Base-by-base conservation (phyloP, 2,329 filamentous ascomycete genomes). In the Aspergillus sp. region DNA sequence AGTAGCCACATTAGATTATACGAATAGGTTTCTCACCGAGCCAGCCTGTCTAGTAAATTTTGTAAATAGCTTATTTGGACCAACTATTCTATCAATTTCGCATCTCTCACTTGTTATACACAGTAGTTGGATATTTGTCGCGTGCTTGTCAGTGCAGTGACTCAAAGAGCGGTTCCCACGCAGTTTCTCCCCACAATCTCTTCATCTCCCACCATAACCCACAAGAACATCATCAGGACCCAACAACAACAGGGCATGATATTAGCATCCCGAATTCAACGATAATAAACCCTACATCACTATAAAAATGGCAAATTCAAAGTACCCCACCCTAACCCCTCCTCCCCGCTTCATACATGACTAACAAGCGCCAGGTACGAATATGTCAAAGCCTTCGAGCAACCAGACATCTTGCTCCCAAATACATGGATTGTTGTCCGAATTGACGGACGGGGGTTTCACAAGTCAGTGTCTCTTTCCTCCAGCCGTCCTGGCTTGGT, bases 401-500 rank as follows among this genome's bases (percentile, higher is more conserved):
- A 90, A 70, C 79, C 87, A 6, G 92, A 97, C 70, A 77, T 77
- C 47, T 79, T 99, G 41, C 82, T 98, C 21, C 91, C 88, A 54
- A 96, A 96, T 71, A 98, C 93, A 25, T 99, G 93, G 92, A 89
- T 98, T 56, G 91, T 98, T 19, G 87, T 99, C 56, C 88, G 95
- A 59, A 88, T 99, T 68, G 95, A 99, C 76, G 95, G 95, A 23
- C 84, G 93, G 63, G 93, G 92, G 17, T 99, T 99, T 76, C 95
- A 93, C 68, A 97, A 96, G 91, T 96, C 79, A 71, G 75, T 54
- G 8, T 11, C 14, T 19, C 15, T 12, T 9, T 31, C 25, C 15
- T 19, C 70, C 25, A 17, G 21, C 15, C 9, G 19, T 19, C 23
- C 43, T 27, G 11, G 7, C 17, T 58, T 23, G 39, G 4, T 6